Evolutionary conservation across 2,329 filamentous ascomycete species (phyloP).

Genomic region (Grosmannia clavigera): DNA sequence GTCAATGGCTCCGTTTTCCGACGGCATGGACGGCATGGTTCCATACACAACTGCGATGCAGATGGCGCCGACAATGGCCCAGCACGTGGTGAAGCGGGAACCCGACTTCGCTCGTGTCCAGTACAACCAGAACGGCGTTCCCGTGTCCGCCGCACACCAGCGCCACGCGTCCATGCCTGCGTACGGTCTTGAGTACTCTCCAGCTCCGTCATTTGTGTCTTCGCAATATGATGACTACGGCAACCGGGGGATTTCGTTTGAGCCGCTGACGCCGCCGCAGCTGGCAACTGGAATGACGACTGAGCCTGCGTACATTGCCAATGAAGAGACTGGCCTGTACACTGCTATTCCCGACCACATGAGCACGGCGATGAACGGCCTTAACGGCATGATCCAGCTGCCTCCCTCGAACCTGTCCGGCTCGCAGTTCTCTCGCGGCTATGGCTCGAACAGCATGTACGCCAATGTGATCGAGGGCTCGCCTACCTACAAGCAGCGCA

Average conservation of each 20-base stretch:
- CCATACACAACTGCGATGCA: constrained; percentile 50
- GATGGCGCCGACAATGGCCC: constrained; percentile 57
- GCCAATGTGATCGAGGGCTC: constrained; percentile 86
- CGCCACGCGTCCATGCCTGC: constrained; percentile 97
- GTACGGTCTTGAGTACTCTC: constrained; percentile 90
- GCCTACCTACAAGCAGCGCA: constrained; percentile 94
- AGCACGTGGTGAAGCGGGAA: constrained; percentile 76
- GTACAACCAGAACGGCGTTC: constrained; percentile 86
- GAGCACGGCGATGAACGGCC: constrained; percentile 53
- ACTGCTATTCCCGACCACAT: constrained; percentile 86
- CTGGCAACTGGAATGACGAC: constrained; percentile 68
- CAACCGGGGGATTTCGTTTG: constrained; percentile 88
- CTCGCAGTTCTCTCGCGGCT: constrained; percentile 65
- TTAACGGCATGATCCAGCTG: constrained; percentile 84
- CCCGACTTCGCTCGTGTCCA: constrained; percentile 70
- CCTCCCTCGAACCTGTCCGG: constrained; percentile 75
- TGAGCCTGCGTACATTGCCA: constrained; percentile 94
- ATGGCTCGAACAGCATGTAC: constrained; percentile 69
- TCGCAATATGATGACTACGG: constrained; percentile 98
- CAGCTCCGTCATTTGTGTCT: constrained; percentile 95
- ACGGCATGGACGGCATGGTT: constrained; percentile 61
- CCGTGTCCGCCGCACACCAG: constrained; percentile 71
- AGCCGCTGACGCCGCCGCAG: constrained; percentile 92
- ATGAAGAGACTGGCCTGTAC: constrained; percentile 94
- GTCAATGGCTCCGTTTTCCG: constrained; percentile 40